Percentiles rank a stretch among this genome's conserved stretches.
Conservation (phyloP, 106 monocot species). For the Dendrobium nobile region DNA sequence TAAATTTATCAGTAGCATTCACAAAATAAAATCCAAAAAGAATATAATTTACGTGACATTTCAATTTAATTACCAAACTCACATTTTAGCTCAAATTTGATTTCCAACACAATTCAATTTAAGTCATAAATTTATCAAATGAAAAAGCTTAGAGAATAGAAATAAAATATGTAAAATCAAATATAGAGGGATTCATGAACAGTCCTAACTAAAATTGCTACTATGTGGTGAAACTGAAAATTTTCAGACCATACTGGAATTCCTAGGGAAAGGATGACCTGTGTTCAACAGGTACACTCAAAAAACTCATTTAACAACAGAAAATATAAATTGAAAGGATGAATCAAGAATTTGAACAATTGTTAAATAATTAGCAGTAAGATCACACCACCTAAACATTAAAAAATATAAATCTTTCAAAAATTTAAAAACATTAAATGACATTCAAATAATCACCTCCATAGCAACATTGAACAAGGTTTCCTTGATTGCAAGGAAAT, state of each 20-base stretch:
- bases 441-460: conserved; percentile 52
- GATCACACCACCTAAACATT: not conserved
- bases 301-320: not conserved
- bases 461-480: conserved; percentile 69
- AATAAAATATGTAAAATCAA: not conserved
- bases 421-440: not conserved
- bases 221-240: not conserved
- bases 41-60: not conserved
- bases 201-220: not conserved
- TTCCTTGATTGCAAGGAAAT: conserved; percentile 53
- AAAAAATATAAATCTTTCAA: not conserved
- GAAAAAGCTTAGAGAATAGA: not conserved
- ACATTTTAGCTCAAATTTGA: not conserved
- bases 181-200: not conserved
- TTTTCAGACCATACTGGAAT: not conserved
- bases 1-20: no score
- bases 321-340: not conserved
- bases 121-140: not conserved
- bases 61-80: not conserved
- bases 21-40: not conserved
- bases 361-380: not conserved
- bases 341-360: not conserved
- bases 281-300: not conserved
- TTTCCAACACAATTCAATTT: not conserved
- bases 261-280: not conserved